phyloP scores from a whole-genome alignment of 2,329 filamentous ascomycete species.

The Zelopaecilomyces penicillatus region DNA sequence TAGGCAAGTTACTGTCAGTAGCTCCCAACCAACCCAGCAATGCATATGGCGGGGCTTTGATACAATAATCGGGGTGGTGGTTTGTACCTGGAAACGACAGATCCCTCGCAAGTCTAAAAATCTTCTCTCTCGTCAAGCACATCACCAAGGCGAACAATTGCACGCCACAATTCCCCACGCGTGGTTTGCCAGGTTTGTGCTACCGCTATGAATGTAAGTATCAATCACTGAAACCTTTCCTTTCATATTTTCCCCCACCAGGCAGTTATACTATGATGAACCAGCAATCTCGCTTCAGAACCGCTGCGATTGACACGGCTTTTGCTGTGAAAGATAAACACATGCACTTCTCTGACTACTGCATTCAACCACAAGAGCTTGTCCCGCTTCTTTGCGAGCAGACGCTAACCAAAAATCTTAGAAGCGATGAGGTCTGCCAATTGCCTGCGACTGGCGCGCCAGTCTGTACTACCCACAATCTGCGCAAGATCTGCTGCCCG shows the following conservation, averaged over 20 bases:
- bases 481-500: slow-evolving; percentile 1
- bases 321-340: slow-evolving; percentile 35
- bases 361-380: neutral
- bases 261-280: slow-evolving; percentile 28
- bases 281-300: slow-evolving; percentile 38
- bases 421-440: slow-evolving; percentile 29
- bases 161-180: slow-evolving; percentile 1
- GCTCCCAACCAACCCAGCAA: neutral
- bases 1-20: too few species aligned
- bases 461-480: slow-evolving; percentile 13
- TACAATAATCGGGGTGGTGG: too few species aligned
- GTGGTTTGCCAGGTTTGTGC: slow-evolving; percentile 4
- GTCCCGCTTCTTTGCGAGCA: slow-evolving; percentile 23
- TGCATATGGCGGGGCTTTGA: slow-evolving; percentile 10
- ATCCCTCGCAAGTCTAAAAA: neutral
- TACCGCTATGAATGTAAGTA: slow-evolving; percentile 32
- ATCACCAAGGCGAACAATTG: too few species aligned
- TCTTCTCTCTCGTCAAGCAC: too few species aligned
- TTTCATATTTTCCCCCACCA: slow-evolving; percentile 2
- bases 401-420: slow-evolving; percentile 27
- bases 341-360: slow-evolving; percentile 30
- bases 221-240: neutral
- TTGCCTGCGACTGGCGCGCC: slow-evolving; percentile 28
- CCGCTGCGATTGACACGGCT: slow-evolving; percentile 42
- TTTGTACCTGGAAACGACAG: neutral